Evolutionary conservation across 495 filamentous ascomycete genomes (phyloP), one percentile per base, ranked within the genome.

Genomic region (Apiosordaria backusii): DNA sequence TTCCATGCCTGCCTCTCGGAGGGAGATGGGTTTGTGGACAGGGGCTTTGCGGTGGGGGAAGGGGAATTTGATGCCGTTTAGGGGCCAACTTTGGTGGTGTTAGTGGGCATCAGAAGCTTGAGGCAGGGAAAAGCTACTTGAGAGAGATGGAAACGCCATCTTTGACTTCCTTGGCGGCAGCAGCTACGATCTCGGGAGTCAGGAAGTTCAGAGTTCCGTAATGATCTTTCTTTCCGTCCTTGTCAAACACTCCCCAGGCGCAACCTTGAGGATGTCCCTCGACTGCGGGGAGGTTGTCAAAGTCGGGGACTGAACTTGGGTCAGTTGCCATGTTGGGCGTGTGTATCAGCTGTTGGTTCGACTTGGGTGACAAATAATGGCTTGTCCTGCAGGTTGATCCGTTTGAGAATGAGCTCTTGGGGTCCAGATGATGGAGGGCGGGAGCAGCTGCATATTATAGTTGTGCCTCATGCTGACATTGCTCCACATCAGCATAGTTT

Each of bases 191-290:
- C 1, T 83, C 74, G 0, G 83, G 84, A 1, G 84, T 88, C 18
- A 89, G 72, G 10, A 88, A 74, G 71, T 88, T 89, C 40, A 88
- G 68, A 2, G 83, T 86, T 26, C 88, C 87, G 59, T 80, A 77
- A 50, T 83, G 71, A 67, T 89, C 87, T 59, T 85, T 85, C 65
- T 85, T 76, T 59, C 83, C 85, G 65, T 85, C 78, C 64, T 83
- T 85, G 74, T 89, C 87, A 54, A 85, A 90, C 19, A 89, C 40
- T 4, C 88, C 87, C 87, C 87, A 89, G 13, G 87, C 83, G 70
- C 84, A 88, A 19, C 87, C 87, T 71, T 87, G 82, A 1, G 86
- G 86, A 79, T 85, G 84, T 16, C 81, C 86, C 29, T 84, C 67
- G 5, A 90, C 86, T 52, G 75, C 72, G 4, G 88, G 87, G 1